Percentiles rank a stretch among this genome's conserved stretches.
Evolutionary conservation across 352 stramenopile genomes (phyloP).

Genomic region (Albugo laibachii): DNA sequence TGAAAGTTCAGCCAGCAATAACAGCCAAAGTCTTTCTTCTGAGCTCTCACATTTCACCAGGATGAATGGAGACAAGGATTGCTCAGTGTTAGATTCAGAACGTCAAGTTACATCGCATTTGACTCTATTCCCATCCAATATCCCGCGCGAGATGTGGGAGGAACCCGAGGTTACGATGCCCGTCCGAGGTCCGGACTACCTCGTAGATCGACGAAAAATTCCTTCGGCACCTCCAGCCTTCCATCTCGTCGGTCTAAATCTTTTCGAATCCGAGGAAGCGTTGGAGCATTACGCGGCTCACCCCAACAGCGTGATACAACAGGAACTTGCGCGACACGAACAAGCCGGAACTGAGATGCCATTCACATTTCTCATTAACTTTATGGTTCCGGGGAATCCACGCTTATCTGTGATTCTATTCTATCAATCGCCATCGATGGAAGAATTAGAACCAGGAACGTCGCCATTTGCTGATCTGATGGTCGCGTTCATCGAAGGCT

Average conservation of each 20-base stretch:
- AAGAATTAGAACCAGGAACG: slow-evolving; percentile 21
- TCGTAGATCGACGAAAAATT: slow-evolving; percentile 46
- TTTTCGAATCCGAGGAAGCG: slow-evolving; percentile 29
- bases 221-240: slow-evolving; percentile 41
- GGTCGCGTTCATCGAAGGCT: slow-evolving; percentile 46
- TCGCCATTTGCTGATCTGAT: slow-evolving; percentile 50
- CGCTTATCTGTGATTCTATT: slow-evolving; percentile 47
- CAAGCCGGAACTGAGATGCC: slow-evolving; percentile 38
- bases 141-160: slow-evolving; percentile 46
- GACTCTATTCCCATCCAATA: slow-evolving; percentile 26
- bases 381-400: slow-evolving; percentile 39
- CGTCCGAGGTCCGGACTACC: slow-evolving; percentile 46
- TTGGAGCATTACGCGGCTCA: slow-evolving; percentile 42
- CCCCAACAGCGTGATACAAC: slow-evolving; percentile 38
- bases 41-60: slow-evolving; percentile 2
- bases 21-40: background rate
- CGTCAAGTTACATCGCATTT: slow-evolving; percentile 5
- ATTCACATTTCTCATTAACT: slow-evolving; percentile 67
- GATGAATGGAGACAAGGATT: slow-evolving; percentile 3
- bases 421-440: slow-evolving; percentile 36
- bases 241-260: slow-evolving; percentile 39
- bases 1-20: slow-evolving; percentile 4
- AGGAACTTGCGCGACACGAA: slow-evolving; percentile 31
- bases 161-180: slow-evolving; percentile 49
- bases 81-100: background rate